Conservation (phyloP, 2,329 filamentous ascomycete species). For the Ophiostoma sp. region DNA sequence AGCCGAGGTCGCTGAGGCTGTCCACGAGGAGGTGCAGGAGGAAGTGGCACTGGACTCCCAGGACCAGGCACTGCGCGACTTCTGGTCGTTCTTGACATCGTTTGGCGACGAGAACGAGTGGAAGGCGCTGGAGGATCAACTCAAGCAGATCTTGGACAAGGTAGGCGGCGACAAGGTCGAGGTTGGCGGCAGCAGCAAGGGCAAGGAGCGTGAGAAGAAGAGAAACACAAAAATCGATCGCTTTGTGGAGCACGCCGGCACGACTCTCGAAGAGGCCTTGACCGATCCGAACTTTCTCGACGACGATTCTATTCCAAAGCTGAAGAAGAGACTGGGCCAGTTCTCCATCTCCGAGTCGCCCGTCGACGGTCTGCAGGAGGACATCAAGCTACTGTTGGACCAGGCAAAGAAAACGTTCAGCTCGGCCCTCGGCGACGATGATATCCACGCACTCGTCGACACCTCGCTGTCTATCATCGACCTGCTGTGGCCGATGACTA, state of each 20-base stretch:
- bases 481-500: constrained; percentile 61
- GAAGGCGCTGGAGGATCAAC: constrained; percentile 64
- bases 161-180: constrained; percentile 46
- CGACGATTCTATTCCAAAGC: constrained; percentile 38
- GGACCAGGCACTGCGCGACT: constrained; percentile 69
- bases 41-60: constrained; percentile 59
- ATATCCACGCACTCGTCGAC: constrained; percentile 62
- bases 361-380: constrained; percentile 43
- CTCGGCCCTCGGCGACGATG: constrained; percentile 64
- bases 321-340: constrained; percentile 46
- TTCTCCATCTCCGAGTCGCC: constrained; percentile 30
- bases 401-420: constrained; percentile 63
- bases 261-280: constrained; percentile 71
- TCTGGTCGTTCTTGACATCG: constrained; percentile 73
- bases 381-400: constrained; percentile 65
- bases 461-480: constrained; percentile 63
- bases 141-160: constrained; percentile 60
- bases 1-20: constrained; percentile 48
- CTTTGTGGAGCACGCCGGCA: constrained; percentile 66
- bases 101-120: constrained; percentile 72
- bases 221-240: constrained; percentile 62
- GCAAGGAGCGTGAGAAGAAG: background rate
- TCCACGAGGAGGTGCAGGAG: constrained; percentile 34
- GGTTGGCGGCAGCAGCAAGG: background rate
- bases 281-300: constrained; percentile 84